Conservation (phyloP, 305 asterid species). For the Fraxinus paxiana region DNA sequence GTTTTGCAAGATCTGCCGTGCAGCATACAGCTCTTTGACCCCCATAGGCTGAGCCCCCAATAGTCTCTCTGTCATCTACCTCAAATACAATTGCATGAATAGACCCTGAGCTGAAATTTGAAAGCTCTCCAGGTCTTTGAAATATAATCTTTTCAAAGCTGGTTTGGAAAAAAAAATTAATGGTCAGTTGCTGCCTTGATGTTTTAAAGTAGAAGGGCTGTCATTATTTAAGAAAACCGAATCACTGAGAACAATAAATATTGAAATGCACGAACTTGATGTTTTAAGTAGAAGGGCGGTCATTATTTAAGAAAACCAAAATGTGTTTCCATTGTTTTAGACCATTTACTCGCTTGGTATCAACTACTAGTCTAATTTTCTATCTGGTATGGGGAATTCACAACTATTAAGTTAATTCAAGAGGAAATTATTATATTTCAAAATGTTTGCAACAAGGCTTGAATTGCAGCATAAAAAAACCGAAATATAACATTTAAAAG, state of each 20-base stretch:
- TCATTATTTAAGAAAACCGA: neutral
- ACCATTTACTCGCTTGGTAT: neutral
- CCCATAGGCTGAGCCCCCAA: constrained; percentile 97
- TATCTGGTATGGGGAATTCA: neutral
- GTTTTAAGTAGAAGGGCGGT: too few relatives aligned
- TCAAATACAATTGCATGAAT: constrained; percentile 76
- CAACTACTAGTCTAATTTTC: neutral
- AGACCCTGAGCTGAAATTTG: constrained; percentile 67
- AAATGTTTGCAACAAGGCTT: neutral
- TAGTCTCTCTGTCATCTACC: constrained; percentile 84
- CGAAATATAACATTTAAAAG: neutral
- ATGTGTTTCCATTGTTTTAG: neutral
- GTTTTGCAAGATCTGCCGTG: constrained; percentile 84
- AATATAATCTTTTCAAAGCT: constrained; percentile 74
- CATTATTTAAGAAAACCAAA: neutral
- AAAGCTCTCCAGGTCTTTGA: constrained; percentile 65
- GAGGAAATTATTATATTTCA: neutral
- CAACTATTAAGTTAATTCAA: neutral
- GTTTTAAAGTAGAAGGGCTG: neutral
- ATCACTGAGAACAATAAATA: neutral
- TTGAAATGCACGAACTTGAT: neutral
- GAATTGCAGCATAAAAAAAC: neutral
- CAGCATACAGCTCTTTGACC: constrained; percentile 97
- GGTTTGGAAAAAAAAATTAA: constrained; percentile 17
- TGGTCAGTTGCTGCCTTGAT: constrained; percentile 22